phyloP scores from a whole-genome alignment of 768 basidiomycete species.

The Trametes maxima region DNA sequence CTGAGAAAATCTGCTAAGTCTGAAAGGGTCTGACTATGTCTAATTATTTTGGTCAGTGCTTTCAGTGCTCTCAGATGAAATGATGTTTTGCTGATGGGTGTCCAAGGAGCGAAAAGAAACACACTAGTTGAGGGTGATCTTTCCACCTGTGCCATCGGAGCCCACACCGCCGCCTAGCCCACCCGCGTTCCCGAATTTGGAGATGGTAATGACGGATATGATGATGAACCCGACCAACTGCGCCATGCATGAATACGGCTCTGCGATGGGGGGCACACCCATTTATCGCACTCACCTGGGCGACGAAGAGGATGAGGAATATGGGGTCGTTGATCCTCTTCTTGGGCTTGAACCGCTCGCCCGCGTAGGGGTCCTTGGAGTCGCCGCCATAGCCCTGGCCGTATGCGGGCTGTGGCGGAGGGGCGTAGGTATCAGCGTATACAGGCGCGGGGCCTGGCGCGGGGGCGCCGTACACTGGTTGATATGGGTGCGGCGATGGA shows the following conservation, averaged over 20 bases:
- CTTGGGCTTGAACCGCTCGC: slow-evolving; percentile 67
- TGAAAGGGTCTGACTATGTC: too few species aligned
- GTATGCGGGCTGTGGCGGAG: slow-evolving; percentile 17
- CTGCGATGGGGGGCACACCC: not conserved
- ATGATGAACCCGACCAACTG: slow-evolving; percentile 71
- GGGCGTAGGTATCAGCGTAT: slow-evolving; percentile 26
- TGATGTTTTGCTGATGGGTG: too few species aligned
- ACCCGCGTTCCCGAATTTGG: slow-evolving; percentile 60
- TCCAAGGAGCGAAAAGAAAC: slow-evolving; percentile 28
- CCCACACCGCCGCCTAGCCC: slow-evolving; percentile 78
- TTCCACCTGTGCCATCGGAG: slow-evolving; percentile 49
- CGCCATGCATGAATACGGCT: not conserved
- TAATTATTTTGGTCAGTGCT: too few species aligned
- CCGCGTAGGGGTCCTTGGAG: slow-evolving; percentile 55
- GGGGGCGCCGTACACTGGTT: slow-evolving; percentile 8
- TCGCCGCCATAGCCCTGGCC: slow-evolving; percentile 24
- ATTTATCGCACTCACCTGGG: slow-evolving; percentile 49
- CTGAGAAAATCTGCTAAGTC: too few species aligned
- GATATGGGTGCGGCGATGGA: slow-evolving; percentile 5
- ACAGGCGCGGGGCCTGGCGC: slow-evolving; percentile 31
- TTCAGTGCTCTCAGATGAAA: too few species aligned
- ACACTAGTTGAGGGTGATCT: slow-evolving; percentile 67
- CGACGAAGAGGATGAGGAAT: slow-evolving; percentile 71
- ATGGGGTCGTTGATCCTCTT: slow-evolving; percentile 73
- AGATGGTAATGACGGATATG: slow-evolving; percentile 64